Evolutionary conservation across 75 land plant species (phyloP), one percentile per base, ranked within the genome.

Genomic region (Cryptomeria japonica): DNA sequence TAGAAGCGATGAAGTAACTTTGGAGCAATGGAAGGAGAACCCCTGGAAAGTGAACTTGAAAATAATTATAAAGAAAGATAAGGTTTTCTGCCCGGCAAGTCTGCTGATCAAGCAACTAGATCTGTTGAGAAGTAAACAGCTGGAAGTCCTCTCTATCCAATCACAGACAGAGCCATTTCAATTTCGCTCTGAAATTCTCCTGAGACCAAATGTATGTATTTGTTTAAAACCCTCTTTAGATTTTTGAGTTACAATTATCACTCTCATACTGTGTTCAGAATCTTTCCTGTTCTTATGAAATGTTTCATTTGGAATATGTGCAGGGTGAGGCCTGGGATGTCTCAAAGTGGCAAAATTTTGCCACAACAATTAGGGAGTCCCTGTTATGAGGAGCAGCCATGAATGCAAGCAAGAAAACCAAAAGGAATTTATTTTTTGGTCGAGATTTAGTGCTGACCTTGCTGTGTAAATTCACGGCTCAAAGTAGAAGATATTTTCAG

Each of bases 321-420:
- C 31, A 84, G 85, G 61, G 61, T 3, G 61, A 53, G n/a, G 6
- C 5, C 9, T 84, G 64, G 85, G 85, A 51, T 31, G 16, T 32
- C 53, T 51, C 25, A 61, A 84, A 32, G 34, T 84, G 85, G 85
- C 16, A 84, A 31, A 84, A 51, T 32, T 22, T 53, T 51, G 85
- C 13, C 5, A 18, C 5, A 11, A 32, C 34, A 28, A 34, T 53
- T 38, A 51, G 85, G 32, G 13, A 51, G 2, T 51, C 55, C 2
- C 55, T 51, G 14, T 13, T 51, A 51, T 51, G 55, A 51, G 55
- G 16, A 51, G 55, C 2, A 51, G 55, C 55, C 55, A 13, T 14
- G 15, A 51, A 51, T 51, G 15, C 15, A 51, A 51, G 55, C 2
- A 3, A 13, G 14, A 1, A 12, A 51, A 51, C 0, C 55, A 51